Base-by-base conservation (phyloP, 768 basidiomycete species). In the Sistotremastrum niveocremeum region DNA sequence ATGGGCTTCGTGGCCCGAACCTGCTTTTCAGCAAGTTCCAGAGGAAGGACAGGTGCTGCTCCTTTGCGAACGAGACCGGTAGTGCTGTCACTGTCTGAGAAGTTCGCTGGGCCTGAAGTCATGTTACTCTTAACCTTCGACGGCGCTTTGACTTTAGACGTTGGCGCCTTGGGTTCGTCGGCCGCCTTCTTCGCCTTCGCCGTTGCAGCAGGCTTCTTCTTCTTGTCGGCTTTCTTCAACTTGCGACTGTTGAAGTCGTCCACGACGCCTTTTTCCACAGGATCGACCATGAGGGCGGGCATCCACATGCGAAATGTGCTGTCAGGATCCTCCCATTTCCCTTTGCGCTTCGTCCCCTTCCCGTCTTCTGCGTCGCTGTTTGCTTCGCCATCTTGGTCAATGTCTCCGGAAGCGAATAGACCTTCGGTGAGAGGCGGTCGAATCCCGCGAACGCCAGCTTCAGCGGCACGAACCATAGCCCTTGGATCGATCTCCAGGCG, bases 401-500 rank as follows among this genome's bases (percentile, higher is more conserved):
- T 67, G 61, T 51, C 69, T 64, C 60, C 73, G 52, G 49, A 64
- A 34, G 61, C 54, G 9, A 67, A 63, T 10, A 66, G 63, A 4
- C 50, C 34, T 45, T 49, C 33, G 45, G 44, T 56, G 52, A 0
- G 57, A 54, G 8, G 56, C 34, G 66, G 66, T 3, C 86, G 71
- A 12, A 70, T 63, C 6, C 83, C 84, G 45, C 70, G 67, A 44
- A 93, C 70, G 0, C 84, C 84, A 0, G 69, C 70, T 52, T 78
- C 79, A 8, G 79, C 73, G 0, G 85, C 65, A 3, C 62, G 65
- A 4, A 85, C 82, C 20, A 90, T 71, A 40, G 72, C 69, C 4
- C 68, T 67, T 0, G 84, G 88, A 5, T 75, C 71, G 44, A 89
- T 68, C 54, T 88, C 81, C 8, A 93, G 64, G 1, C 89, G 81